A percentile compares a stretch with the other conserved stretches of the same genome.
These are phyloP conservation scores for Trametes hirsuta DNA, from an alignment of 1,284 basidiomycete species.

Conservation along the genomic window DNA sequence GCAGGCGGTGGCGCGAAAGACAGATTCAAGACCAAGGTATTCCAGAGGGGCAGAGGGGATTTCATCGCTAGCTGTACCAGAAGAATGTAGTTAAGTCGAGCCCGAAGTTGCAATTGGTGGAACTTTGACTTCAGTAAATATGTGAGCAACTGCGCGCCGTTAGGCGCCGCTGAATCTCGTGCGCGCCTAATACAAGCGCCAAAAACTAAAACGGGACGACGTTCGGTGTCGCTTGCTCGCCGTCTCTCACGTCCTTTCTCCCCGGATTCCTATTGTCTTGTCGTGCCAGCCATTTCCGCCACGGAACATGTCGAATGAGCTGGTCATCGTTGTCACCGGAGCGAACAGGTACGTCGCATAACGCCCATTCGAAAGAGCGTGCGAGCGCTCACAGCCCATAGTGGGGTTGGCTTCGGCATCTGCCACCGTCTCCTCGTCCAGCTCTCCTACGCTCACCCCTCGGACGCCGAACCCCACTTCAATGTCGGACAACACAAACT, in stretches of 20 bases:
- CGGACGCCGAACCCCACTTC: constrained; percentile 53
- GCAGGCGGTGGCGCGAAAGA: no score
- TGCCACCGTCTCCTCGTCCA: constrained; percentile 81
- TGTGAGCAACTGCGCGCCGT: no score
- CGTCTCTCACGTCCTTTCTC: neutral
- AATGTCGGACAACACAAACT: constrained; percentile 15
- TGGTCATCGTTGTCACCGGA: constrained; percentile 67
- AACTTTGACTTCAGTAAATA: no score
- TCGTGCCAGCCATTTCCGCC: no score
- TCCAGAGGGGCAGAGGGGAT: no score
- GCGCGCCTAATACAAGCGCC: no score
- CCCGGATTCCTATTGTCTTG: no score
- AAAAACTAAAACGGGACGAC: neutral
- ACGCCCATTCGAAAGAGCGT: neutral
- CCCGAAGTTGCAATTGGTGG: no score
- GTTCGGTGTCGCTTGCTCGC: neutral
- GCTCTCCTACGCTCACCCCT: constrained; percentile 54
- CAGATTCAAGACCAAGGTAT: no score
- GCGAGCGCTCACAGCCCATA: constrained; percentile 34
- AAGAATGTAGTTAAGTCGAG: no score
- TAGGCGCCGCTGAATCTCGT: no score
- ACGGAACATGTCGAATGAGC: constrained; percentile 28
- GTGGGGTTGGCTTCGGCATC: constrained; percentile 85
- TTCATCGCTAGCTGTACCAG: no score
- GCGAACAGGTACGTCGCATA: constrained; percentile 61